Percentiles rank a stretch among this genome's conserved stretches.
These are phyloP conservation scores for Pisolithus orientalis DNA, from an alignment of 768 basidiomycete genomes.

Conservation along the genomic window DNA sequence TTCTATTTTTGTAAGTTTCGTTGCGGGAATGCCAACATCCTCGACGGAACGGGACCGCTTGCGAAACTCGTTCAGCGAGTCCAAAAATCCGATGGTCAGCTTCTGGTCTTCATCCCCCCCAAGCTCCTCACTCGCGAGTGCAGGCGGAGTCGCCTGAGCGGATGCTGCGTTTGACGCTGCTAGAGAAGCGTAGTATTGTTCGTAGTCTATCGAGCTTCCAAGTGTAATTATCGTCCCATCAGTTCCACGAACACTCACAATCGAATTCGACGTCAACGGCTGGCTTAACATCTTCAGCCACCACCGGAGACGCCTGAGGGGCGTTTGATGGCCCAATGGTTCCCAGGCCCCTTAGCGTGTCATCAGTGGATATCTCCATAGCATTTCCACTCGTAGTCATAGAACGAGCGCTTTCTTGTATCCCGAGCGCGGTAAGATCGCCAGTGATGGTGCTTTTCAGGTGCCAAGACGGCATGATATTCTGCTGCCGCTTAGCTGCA, in stretches of 20 bases:
- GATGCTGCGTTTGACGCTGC: slow-evolving; percentile 59
- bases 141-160: slow-evolving; percentile 55
- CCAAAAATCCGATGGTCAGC: slow-evolving; percentile 58
- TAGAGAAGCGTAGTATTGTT: slow-evolving; percentile 77
- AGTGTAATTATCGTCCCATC: background rate
- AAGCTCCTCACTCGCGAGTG: slow-evolving; percentile 46
- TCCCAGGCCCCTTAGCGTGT: slow-evolving; percentile 65
- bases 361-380: slow-evolving; percentile 53
- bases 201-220: slow-evolving; percentile 47
- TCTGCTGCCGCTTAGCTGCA: slow-evolving; percentile 83
- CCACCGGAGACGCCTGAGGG: slow-evolving; percentile 22
- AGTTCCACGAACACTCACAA: slow-evolving; percentile 40
- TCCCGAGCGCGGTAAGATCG: slow-evolving; percentile 81
- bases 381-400: slow-evolving; percentile 29
- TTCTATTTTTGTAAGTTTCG: slow-evolving; percentile 40
- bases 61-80: slow-evolving; percentile 64
- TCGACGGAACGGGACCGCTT: slow-evolving; percentile 69
- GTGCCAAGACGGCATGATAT: slow-evolving; percentile 91
- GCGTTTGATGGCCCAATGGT: slow-evolving; percentile 37
- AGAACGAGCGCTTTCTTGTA: slow-evolving; percentile 60
- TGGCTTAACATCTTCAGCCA: slow-evolving; percentile 39
- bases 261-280: slow-evolving; percentile 52
- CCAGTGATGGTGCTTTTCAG: slow-evolving; percentile 93
- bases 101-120: slow-evolving; percentile 72
- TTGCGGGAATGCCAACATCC: slow-evolving; percentile 38